Evolutionary conservation across 2,329 filamentous ascomycete genomes (phyloP), one percentile per base, ranked within the genome.

Genomic region (Pseudonectria foliicola): DNA sequence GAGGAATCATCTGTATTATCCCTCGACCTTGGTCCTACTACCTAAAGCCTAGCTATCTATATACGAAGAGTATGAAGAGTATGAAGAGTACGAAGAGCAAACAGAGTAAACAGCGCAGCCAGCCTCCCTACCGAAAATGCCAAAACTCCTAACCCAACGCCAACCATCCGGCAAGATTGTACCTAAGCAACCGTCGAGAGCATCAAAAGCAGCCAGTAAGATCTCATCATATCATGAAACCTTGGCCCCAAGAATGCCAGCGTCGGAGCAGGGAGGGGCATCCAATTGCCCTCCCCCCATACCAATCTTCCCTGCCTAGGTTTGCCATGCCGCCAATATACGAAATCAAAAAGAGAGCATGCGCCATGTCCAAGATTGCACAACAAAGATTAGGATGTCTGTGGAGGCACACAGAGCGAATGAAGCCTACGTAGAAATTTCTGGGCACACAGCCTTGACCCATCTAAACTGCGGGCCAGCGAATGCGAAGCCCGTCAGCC

Each of bases 401-500:
- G 18, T 21, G 18, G 5, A 21, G 8, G 18, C 18, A 21, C 18
- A 21, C 5, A 8, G 18, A 8, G 18, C 18, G 8, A 21, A 25
- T 7, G 13, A 21, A 32, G 11, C 24, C 25, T 26, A 21, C 30
- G 11, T 10, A 12, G 25, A 5, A 6, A 4, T 27, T 12, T 27
- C 25, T 27, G 13, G 25, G 25, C 4, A 27, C 5, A 11, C 25
- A 26, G 14, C 7, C 13, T 12, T 11, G 15, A 23, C 12, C 21
- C 16, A 13, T 28, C 53, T 31, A 59, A 16, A 60, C 51, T 18
- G 63, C 65, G 3, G 71, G 71, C 83, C 83, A 89, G 37, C 83
- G 70, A 35, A 76, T 72, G 44, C 80, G 79, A 50, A 96, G 66
- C 2, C 87, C 88, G 39, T 93, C 85, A 3, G 82, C 79, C 92